phyloP scores from a whole-genome alignment of 1,139 yeast species.

The Candida tetrigidarum region DNA sequence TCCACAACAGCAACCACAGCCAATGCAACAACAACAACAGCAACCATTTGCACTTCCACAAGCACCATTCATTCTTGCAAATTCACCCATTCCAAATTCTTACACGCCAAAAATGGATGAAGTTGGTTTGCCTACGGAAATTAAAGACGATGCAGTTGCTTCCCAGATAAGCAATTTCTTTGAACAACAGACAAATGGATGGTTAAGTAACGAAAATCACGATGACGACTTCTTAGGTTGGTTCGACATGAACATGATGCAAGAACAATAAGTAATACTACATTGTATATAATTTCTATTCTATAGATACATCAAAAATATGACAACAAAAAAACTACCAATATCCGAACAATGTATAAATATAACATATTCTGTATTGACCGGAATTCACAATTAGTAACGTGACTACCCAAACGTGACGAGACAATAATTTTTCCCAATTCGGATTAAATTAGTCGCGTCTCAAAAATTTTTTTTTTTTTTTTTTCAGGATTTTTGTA shows the following conservation, averaged over 20 bases:
- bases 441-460: constrained; percentile 29
- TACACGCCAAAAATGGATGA: constrained; percentile 18
- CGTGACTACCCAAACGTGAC: too few relatives aligned
- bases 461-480: constrained; percentile 12
- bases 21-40: too few relatives aligned
- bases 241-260: constrained; percentile 70
- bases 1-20: too few relatives aligned
- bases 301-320: too few relatives aligned
- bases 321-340: too few relatives aligned
- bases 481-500: not conserved
- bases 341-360: too few relatives aligned
- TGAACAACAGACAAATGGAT: constrained; percentile 83
- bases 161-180: constrained; percentile 60
- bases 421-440: constrained; percentile 28
- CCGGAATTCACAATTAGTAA: too few relatives aligned
- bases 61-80: constrained; percentile 16
- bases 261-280: constrained; percentile 15
- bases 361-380: too few relatives aligned
- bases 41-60: constrained; percentile 6
- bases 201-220: constrained; percentile 72
- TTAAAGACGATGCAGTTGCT: constrained; percentile 24
- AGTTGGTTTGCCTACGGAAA: constrained; percentile 1
- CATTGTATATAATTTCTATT: constrained; percentile 9
- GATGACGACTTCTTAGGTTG: constrained; percentile 93
- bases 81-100: constrained; percentile 20